Evolutionary conservation across 1,284 basidiomycete species (phyloP).

Genomic region (Ustilago hordei): DNA sequence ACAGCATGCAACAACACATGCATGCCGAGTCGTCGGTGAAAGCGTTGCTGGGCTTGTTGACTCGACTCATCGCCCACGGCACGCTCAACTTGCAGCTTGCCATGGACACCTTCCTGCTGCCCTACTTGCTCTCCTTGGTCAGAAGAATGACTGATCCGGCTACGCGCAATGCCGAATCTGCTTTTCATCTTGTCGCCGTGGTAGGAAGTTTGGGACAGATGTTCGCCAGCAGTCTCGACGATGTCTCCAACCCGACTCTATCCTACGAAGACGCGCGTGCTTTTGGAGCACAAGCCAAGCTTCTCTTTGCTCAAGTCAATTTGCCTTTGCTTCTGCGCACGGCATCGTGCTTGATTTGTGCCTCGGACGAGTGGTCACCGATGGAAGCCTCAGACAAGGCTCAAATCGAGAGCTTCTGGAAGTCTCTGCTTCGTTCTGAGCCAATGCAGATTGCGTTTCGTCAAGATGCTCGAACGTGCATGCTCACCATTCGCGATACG

Average conservation of each 20-base stretch:
- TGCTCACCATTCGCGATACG: slow-evolving; percentile 36
- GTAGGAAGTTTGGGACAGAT: slow-evolving; percentile 24
- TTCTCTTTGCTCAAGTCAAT: slow-evolving; percentile 38
- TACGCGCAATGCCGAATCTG: slow-evolving; percentile 20
- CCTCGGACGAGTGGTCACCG: slow-evolving; percentile 22
- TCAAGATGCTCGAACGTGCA: slow-evolving; percentile 27
- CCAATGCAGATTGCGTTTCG: slow-evolving; percentile 44
- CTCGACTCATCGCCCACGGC: slow-evolving; percentile 34
- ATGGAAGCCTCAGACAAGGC: slow-evolving; percentile 17
- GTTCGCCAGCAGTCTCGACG: slow-evolving; percentile 31
- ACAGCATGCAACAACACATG: slow-evolving; percentile 23
- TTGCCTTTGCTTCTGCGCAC: slow-evolving; percentile 25
- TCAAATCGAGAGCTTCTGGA: slow-evolving; percentile 29
- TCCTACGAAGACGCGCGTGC: slow-evolving; percentile 33
- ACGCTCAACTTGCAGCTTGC: slow-evolving; percentile 47
- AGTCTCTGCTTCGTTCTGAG: slow-evolving; percentile 29
- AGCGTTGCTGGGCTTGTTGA: slow-evolving; percentile 25
- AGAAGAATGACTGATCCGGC: slow-evolving; percentile 41
- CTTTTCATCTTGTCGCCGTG: slow-evolving; percentile 17
- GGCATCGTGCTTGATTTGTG: slow-evolving; percentile 30
- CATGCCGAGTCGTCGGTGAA: slow-evolving; percentile 11
- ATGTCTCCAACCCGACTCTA: not conserved
- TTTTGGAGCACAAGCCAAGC: slow-evolving; percentile 34
- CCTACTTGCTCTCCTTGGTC: slow-evolving; percentile 21
- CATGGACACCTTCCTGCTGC: slow-evolving; percentile 39